Percentiles rank a stretch among this genome's conserved stretches.
phyloP scores from a whole-genome alignment of 2,329 filamentous ascomycete genomes.

The Sporothrix sp. region DNA sequence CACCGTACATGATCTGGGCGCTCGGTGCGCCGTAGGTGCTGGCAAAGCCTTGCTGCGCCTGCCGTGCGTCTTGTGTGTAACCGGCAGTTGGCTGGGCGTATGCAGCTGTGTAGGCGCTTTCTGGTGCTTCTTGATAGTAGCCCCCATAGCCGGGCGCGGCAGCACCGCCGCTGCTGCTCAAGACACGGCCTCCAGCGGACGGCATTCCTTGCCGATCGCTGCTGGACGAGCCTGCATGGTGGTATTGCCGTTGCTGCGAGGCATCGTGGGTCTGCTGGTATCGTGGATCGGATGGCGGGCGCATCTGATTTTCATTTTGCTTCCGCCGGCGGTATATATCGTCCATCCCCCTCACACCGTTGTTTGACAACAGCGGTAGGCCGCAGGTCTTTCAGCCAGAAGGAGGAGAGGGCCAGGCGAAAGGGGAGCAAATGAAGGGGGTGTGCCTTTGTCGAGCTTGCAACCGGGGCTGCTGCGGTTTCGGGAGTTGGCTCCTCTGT shows the following conservation, averaged over 20 bases:
- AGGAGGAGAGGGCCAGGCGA: not conserved
- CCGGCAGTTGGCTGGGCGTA: constrained; percentile 49
- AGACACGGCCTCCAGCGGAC: not conserved
- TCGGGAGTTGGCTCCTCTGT: no score
- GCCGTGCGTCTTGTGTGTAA: constrained; percentile 53
- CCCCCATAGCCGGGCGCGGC: constrained; percentile 47
- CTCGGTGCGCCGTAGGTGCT: constrained; percentile 46
- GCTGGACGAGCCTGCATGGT: constrained; percentile 34
- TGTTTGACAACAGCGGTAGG: not conserved
- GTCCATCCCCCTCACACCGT: constrained; percentile 49
- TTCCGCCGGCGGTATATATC: constrained; percentile 62
- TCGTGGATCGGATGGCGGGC: constrained; percentile 47
- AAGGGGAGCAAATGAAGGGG: no score
- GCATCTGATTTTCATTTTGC: constrained; percentile 62
- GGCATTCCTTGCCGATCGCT: constrained; percentile 8
- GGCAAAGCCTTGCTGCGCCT: constrained; percentile 44
- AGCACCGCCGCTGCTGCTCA: constrained; percentile 41
- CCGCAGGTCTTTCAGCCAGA: not conserved
- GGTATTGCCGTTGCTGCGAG: constrained; percentile 38
- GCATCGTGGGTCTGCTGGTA: constrained; percentile 40
- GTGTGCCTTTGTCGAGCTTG: no score
- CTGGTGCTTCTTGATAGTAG: constrained; percentile 47
- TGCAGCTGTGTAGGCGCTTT: constrained; percentile 37
- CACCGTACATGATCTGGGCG: constrained; percentile 73
- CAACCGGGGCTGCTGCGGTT: no score